These are phyloP conservation scores for Penicillium sp. DNA, from an alignment of 2,329 filamentous ascomycete species.

Conservation along the genomic window DNA sequence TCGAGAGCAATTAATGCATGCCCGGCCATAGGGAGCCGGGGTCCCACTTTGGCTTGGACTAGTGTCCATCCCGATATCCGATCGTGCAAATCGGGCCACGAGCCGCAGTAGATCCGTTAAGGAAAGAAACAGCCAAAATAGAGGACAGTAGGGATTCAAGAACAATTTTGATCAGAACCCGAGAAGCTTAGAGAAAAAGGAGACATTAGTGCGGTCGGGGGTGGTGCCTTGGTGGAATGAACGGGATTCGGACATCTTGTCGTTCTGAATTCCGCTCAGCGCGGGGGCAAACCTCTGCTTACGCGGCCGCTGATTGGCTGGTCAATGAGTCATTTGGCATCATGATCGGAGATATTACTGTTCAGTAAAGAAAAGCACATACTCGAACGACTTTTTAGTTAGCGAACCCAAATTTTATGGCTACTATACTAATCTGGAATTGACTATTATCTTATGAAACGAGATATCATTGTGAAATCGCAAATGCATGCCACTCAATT, in stretches of 20 bases:
- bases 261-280: neutral
- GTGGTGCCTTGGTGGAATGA: neutral
- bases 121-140: neutral
- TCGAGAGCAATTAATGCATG: conserved; percentile 45
- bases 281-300: neutral
- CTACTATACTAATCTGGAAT: too few relatives aligned
- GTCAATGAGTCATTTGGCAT: neutral
- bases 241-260: neutral
- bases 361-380: too few relatives aligned
- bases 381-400: too few relatives aligned
- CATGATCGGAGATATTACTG: too few relatives aligned
- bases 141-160: conserved; percentile 2
- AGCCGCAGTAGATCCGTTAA: neutral
- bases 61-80: conserved; percentile 15
- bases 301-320: neutral
- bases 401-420: too few relatives aligned
- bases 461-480: too few relatives aligned
- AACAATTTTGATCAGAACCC: neutral
- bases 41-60: conserved; percentile 15
- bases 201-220: neutral
- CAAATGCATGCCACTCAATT: neutral
- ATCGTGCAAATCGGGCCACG: conserved; percentile 4
- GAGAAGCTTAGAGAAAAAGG: neutral
- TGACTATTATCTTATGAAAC: too few relatives aligned
- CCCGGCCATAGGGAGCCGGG: conserved; percentile 37